These are phyloP conservation scores for Zea luxurians DNA, from an alignment of 176 grass and related monocot genomes.

Conservation along the genomic window DNA sequence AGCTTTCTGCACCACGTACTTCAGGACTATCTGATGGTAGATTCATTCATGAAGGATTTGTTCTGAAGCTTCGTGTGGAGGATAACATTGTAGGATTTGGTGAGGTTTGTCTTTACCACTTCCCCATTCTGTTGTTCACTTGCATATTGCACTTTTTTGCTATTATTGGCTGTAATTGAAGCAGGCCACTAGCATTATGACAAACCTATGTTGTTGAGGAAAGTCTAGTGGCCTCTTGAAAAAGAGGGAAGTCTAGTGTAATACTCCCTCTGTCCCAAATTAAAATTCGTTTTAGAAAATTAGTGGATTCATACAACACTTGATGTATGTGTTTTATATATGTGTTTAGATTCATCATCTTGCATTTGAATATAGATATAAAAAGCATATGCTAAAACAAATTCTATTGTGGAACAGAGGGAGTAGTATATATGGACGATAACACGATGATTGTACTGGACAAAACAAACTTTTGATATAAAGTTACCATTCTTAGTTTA, in stretches of 20 bases:
- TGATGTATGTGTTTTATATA: no score
- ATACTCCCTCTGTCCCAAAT: background rate
- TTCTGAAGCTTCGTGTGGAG: constrained; percentile 66
- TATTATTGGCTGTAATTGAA: constrained; percentile 5
- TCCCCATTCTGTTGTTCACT: background rate
- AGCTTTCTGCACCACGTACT: constrained; percentile 69
- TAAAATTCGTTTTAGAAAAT: no score
- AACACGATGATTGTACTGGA: background rate
- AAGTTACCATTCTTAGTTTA: background rate
- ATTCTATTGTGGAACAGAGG: no score
- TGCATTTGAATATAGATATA: no score
- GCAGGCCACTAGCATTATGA: constrained; percentile 2
- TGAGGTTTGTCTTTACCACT: constrained; percentile 73
- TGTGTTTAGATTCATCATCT: no score
- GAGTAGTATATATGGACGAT: background rate
- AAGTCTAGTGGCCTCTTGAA: background rate
- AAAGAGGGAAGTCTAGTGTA: background rate
- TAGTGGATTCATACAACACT: no score
- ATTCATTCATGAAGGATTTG: constrained; percentile 69
- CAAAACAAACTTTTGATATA: background rate
- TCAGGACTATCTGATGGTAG: constrained; percentile 56
- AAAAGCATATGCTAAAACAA: no score
- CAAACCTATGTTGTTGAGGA: background rate
- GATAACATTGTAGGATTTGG: constrained; percentile 67
- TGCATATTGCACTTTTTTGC: background rate